These are phyloP conservation scores for Fusarium devonianum DNA, from an alignment of 2,329 filamentous ascomycete genomes.

Conservation along the genomic window DNA sequence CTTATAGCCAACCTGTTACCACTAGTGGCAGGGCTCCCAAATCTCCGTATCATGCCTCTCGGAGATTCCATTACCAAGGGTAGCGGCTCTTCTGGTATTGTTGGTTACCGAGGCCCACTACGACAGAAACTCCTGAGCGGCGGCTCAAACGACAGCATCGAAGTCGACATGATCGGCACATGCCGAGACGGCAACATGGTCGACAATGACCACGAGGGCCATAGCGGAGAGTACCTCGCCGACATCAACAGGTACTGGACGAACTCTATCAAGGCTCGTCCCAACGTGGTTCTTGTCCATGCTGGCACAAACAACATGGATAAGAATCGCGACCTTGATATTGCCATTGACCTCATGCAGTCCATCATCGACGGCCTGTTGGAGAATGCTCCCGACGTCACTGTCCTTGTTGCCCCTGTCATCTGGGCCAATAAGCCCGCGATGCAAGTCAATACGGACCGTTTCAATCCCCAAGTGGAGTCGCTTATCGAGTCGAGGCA, in stretches of 20 bases:
- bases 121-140: slow-evolving; percentile 12
- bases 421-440: slow-evolving; percentile 25
- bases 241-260: slow-evolving; percentile 26
- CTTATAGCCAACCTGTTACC: neutral
- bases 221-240: slow-evolving; percentile 20
- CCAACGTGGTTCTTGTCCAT: slow-evolving; percentile 26
- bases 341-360: slow-evolving; percentile 15
- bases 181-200: slow-evolving; percentile 19
- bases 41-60: slow-evolving; percentile 17
- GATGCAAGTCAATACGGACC: slow-evolving; percentile 27
- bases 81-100: slow-evolving; percentile 13
- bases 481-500: slow-evolving; percentile 8
- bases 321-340: neutral
- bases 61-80: slow-evolving; percentile 33
- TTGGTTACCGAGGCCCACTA: slow-evolving; percentile 18
- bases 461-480: slow-evolving; percentile 16
- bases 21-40: slow-evolving; percentile 3
- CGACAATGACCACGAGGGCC: slow-evolving; percentile 22
- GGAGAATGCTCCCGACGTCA: slow-evolving; percentile 20
- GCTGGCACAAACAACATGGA: slow-evolving; percentile 33
- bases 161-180: slow-evolving; percentile 23
- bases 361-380: slow-evolving; percentile 23
- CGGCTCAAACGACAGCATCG: neutral
- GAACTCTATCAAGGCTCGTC: slow-evolving; percentile 18
- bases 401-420: slow-evolving; percentile 18